Percentiles rank a stretch among this genome's conserved stretches.
Conservation (phyloP, 176 grass and related monocot genomes). For the Puccinellia tenuiflora region DNA sequence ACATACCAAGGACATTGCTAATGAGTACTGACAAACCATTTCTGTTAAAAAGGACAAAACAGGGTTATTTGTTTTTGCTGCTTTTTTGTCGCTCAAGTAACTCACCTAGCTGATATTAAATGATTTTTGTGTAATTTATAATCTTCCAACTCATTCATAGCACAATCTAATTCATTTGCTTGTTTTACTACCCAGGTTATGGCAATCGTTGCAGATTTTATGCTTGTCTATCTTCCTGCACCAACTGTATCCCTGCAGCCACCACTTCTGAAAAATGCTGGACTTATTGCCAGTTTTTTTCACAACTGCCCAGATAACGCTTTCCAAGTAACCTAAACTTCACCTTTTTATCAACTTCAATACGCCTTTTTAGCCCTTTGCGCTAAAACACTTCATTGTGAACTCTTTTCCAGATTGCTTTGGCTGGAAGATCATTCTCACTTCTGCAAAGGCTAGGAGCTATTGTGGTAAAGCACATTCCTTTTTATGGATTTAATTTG, state of each 20-base stretch:
- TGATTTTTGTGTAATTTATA: neutral
- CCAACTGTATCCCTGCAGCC: slow-evolving; percentile 75
- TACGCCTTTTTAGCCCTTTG: neutral
- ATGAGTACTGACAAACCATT: no score
- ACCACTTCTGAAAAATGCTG: slow-evolving; percentile 57
- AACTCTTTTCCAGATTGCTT: slow-evolving; percentile 51
- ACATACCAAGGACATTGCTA: no score
- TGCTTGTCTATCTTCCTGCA: slow-evolving; percentile 98
- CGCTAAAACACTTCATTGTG: neutral
- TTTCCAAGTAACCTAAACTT: slow-evolving; percentile 60
- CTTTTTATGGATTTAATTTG: neutral
- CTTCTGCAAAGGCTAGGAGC: slow-evolving; percentile 85
- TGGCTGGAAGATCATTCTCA: slow-evolving; percentile 77
- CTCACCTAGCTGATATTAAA: neutral
- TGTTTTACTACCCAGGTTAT: slow-evolving; percentile 51
- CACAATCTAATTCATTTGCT: slow-evolving; percentile 5
- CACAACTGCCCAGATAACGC: slow-evolving; percentile 85
- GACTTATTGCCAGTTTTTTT: slow-evolving; percentile 71
- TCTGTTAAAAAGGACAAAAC: neutral
- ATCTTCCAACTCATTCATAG: neutral
- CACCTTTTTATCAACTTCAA: neutral
- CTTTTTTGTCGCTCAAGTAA: neutral
- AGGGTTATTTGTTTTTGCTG: neutral
- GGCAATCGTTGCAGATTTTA: slow-evolving; percentile 88
- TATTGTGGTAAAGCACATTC: slow-evolving; percentile 58